These are phyloP conservation scores for Neurospora sp. DNA, from an alignment of 495 filamentous ascomycete genomes.

Conservation along the genomic window DNA sequence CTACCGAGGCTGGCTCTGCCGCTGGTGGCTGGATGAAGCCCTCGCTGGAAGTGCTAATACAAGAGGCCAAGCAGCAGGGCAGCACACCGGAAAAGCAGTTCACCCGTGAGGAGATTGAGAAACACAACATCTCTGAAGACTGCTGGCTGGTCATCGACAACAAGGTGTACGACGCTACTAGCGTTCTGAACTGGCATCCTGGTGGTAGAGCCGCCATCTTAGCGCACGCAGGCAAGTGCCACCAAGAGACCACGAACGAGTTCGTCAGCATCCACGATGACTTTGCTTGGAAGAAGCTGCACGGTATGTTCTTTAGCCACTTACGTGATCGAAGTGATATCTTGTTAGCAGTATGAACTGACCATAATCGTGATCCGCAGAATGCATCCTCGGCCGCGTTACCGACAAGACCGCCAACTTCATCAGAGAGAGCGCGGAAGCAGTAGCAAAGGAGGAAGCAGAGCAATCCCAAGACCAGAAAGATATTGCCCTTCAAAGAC, in stretches of 20 bases:
- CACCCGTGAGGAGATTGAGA: slow-evolving; percentile 36
- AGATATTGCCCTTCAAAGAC: slow-evolving; percentile 3
- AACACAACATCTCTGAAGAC: slow-evolving; percentile 54
- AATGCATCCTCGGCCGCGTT: slow-evolving; percentile 26
- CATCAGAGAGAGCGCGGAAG: slow-evolving; percentile 23
- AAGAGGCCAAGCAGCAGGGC: slow-evolving; percentile 2
- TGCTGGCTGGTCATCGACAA: slow-evolving; percentile 63
- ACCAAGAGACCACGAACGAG: slow-evolving; percentile 2
- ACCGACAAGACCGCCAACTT: slow-evolving; percentile 26
- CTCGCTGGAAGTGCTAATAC: neutral
- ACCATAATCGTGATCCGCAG: slow-evolving; percentile 1
- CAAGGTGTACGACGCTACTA: slow-evolving; percentile 64
- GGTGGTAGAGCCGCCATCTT: slow-evolving; percentile 44
- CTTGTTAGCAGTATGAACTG: neutral
- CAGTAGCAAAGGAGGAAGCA: slow-evolving; percentile 12
- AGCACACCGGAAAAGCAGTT: slow-evolving; percentile 6
- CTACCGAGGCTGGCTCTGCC: slow-evolving; percentile 3
- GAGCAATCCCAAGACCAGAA: neutral
- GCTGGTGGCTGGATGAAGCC: slow-evolving; percentile 10
- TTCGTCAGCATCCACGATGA: slow-evolving; percentile 8
- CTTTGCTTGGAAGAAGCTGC: slow-evolving; percentile 3
- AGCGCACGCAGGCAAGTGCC: slow-evolving; percentile 5
- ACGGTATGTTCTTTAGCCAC: neutral
- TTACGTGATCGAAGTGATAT: neutral
- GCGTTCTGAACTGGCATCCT: slow-evolving; percentile 60